These are phyloP conservation scores for Solanum commersonii DNA, from an alignment of 257 asterid genomes.

Conservation along the genomic window DNA sequence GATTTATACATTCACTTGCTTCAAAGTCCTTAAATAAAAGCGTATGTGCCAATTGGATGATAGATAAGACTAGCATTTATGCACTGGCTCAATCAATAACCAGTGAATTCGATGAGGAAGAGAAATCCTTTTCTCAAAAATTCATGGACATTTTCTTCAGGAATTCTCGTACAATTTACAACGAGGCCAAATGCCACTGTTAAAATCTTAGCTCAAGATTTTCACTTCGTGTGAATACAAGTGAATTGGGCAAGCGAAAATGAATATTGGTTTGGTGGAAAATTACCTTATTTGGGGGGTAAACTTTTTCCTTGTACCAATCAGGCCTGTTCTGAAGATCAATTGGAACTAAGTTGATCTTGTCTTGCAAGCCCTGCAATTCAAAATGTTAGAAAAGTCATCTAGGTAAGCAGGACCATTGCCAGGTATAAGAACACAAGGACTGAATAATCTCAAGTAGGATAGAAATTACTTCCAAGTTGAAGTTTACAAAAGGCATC, in stretches of 20 bases:
- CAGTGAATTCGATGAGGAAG: background rate
- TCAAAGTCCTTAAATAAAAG: background rate
- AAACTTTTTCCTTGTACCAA: conserved; percentile 58
- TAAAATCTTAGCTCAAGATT: background rate
- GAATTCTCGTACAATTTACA: background rate
- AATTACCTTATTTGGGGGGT: conserved; percentile 45
- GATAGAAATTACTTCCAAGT: background rate
- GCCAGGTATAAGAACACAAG: background rate
- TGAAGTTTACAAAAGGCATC: background rate
- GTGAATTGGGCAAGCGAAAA: background rate
- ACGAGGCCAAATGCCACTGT: background rate
- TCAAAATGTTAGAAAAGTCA: background rate
- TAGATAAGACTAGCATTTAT: background rate
- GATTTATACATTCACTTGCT: background rate
- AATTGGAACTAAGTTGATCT: conserved; percentile 41
- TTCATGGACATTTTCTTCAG: background rate
- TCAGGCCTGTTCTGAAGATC: conserved; percentile 44
- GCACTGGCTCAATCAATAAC: background rate
- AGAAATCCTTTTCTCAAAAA: background rate
- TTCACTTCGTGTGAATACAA: background rate
- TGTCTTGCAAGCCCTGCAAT: conserved; percentile 41
- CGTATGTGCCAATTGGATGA: background rate
- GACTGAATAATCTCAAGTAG: background rate
- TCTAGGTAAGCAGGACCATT: background rate
- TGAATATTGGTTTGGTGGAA: background rate